Percentiles rank a stretch among this genome's conserved stretches.
These are phyloP conservation scores for Coleophoma cylindrospora DNA, from an alignment of 2,329 filamentous ascomycete genomes.

Conservation along the genomic window DNA sequence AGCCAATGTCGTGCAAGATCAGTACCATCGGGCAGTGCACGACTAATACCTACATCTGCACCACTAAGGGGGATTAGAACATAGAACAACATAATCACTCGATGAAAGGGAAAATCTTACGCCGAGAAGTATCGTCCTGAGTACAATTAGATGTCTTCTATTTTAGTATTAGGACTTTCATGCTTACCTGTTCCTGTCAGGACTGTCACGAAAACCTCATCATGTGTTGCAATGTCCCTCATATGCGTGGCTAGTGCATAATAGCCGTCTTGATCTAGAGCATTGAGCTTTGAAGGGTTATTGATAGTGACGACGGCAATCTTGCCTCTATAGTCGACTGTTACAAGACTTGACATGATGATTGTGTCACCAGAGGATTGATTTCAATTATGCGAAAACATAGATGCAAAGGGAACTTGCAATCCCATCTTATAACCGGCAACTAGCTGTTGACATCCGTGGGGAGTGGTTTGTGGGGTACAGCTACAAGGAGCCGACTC, in stretches of 20 bases:
- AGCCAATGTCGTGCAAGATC: slow-evolving; percentile 53
- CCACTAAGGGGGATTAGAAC: slow-evolving; percentile 46
- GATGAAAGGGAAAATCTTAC: slow-evolving; percentile 41
- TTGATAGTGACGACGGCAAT: slow-evolving; percentile 84
- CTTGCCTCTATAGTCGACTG: slow-evolving; percentile 58
- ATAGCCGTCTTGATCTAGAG: slow-evolving; percentile 67
- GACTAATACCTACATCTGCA: slow-evolving; percentile 65
- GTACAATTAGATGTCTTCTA: neutral
- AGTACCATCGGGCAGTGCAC: slow-evolving; percentile 31
- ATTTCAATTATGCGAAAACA: neutral
- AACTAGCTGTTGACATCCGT: neutral
- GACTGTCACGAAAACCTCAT: slow-evolving; percentile 81
- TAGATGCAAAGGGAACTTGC: too few relatives aligned
- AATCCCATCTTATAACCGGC: neutral
- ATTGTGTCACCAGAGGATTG: neutral
- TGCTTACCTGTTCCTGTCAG: slow-evolving; percentile 68
- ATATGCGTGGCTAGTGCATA: slow-evolving; percentile 70
- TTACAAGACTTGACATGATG: slow-evolving; percentile 18
- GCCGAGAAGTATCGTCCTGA: slow-evolving; percentile 71
- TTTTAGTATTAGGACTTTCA: slow-evolving; percentile 29
- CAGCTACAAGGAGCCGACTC: slow-evolving; percentile 1
- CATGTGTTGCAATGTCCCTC: slow-evolving; percentile 69
- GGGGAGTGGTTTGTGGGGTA: slow-evolving; percentile 7
- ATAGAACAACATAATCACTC: neutral
- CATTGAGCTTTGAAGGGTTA: slow-evolving; percentile 82